Base-by-base conservation (phyloP, 1,139 yeast species). In the Kodamaea anthophila region DNA sequence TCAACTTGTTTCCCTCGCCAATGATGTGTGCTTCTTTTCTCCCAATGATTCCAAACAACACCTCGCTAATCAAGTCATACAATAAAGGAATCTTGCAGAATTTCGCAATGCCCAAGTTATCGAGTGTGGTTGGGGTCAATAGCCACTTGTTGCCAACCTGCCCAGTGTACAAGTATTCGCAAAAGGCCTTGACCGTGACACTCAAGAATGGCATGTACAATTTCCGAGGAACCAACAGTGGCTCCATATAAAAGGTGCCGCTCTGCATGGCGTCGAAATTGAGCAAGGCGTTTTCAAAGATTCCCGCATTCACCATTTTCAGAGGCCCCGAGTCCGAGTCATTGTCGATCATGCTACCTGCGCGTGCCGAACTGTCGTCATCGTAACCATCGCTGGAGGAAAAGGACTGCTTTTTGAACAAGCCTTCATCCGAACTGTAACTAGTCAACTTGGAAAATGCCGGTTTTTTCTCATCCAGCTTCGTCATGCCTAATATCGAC, bases 131-230 rank as follows among this genome's bases (percentile, higher is more conserved):
- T 0, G 88, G 88, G 2, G 71, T 61, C 20, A 81, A 53, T 9
- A 67, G 54, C 88, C 88, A 81, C 42, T 73, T 77, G 35, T 78
- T 75, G 19, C 85, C 86, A 19, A 82, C 72, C 51, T 81, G 87
- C 1, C 91, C 93, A 5, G 88, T 81, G 45, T 78, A 80, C 37
- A 82, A 61, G 49, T 75, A 82, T 44, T 82, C 91, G 24, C 81
- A 63, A 42, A 81, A 72, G 1, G 85, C 86, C 34, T 65, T 66
- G 8, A 81, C 72, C 0, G 85, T 70, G 2, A 58, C 49, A 1
- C 80, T 74, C 2, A 77, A 53, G 55, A 77, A 79, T 5, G 93
- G 91, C 38, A 82, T 49, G 42, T 77, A 81, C 18, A 82, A 50
- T 13, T 76, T 67, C 36, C 93, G 62, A 10, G 93, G 91, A 21